Percentiles rank a stretch among this genome's conserved stretches.
Conservation (phyloP, 139 green algal species). For the Chlamydomonas sp. region DNA sequence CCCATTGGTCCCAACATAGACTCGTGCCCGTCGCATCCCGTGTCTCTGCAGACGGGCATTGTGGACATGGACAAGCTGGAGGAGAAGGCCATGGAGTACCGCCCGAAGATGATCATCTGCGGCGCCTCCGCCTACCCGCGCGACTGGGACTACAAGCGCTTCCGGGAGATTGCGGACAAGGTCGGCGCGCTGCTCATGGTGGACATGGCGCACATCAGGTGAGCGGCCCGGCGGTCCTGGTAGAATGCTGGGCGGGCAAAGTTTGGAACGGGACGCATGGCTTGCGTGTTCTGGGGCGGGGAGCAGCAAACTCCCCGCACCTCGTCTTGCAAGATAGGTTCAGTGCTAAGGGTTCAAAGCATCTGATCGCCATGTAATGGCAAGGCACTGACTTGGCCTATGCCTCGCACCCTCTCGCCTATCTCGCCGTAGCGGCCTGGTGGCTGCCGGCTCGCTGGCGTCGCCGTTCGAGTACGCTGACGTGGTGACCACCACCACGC, state of each 20-base stretch:
- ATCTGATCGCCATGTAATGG: not conserved
- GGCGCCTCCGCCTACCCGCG: conserved; percentile 94
- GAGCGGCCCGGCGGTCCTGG: not conserved
- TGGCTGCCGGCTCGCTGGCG: conserved; percentile 83
- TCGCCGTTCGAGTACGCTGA: conserved; percentile 94
- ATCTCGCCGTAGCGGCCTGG: conserved; percentile 68
- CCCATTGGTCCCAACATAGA: no score
- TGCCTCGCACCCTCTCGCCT: not conserved
- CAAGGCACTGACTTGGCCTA: not conserved
- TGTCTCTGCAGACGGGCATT: conserved; percentile 79
- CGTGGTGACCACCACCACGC: conserved; percentile 98
- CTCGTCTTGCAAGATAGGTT: no score
- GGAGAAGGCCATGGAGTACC: conserved; percentile 79
- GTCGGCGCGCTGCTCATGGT: conserved; percentile 68
- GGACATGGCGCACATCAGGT: conserved; percentile 99
- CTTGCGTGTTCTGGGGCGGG: no score
- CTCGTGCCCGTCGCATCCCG: not conserved
- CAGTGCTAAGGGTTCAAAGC: not conserved
- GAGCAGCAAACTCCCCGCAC: no score
- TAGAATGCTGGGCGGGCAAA: not conserved
- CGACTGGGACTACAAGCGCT: conserved; percentile 80
- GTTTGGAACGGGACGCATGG: not conserved
- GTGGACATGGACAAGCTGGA: conserved; percentile 96
- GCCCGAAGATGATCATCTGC: conserved; percentile 93
- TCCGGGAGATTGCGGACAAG: conserved; percentile 91